phyloP scores from a whole-genome alignment of 1,284 basidiomycete species.

The Spongispora temasekensis region DNA sequence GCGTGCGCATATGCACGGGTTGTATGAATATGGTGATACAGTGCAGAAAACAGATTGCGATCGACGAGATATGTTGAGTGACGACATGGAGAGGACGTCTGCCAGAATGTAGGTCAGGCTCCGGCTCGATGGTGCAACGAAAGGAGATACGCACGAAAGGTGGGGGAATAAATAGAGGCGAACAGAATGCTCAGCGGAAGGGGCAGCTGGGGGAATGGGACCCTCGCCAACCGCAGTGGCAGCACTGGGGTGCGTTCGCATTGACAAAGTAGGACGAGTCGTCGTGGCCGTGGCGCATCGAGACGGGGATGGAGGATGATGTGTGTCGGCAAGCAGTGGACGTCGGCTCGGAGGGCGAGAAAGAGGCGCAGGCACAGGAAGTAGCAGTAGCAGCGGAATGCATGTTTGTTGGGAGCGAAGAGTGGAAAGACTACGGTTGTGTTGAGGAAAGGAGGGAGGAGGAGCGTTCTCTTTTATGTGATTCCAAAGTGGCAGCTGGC shows the following conservation, averaged over 20 bases:
- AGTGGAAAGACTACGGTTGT: slow-evolving; percentile 1
- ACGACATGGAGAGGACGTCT: slow-evolving; percentile 32
- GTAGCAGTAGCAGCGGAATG: slow-evolving; percentile 16
- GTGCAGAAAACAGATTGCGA: slow-evolving; percentile 33
- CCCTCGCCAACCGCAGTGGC: slow-evolving; percentile 73
- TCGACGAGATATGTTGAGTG: slow-evolving; percentile 31
- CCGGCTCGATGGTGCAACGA: too few species aligned
- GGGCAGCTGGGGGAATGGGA: slow-evolving; percentile 67
- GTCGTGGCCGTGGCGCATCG: slow-evolving; percentile 20
- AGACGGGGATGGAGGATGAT: slow-evolving; percentile 19
- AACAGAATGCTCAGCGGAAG: slow-evolving; percentile 42
- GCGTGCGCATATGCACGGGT: slow-evolving; percentile 38
- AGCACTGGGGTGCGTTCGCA: slow-evolving; percentile 66
- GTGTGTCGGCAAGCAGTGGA: slow-evolving; percentile 16
- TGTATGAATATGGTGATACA: slow-evolving; percentile 38
- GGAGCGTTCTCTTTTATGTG: slow-evolving; percentile 28
- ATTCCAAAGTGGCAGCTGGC: slow-evolving; percentile 19
- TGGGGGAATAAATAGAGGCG: slow-evolving; percentile 29
- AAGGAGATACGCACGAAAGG: slow-evolving; percentile 24
- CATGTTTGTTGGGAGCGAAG: slow-evolving; percentile 14
- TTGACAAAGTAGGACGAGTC: slow-evolving; percentile 25
- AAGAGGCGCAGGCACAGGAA: slow-evolving; percentile 15
- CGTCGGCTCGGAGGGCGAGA: slow-evolving; percentile 11
- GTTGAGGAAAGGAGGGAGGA: not conserved
- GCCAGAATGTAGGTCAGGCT: too few species aligned